These are phyloP conservation scores for Trichomonas tenax DNA, from an alignment of 208 protist species.

Conservation along the genomic window DNA sequence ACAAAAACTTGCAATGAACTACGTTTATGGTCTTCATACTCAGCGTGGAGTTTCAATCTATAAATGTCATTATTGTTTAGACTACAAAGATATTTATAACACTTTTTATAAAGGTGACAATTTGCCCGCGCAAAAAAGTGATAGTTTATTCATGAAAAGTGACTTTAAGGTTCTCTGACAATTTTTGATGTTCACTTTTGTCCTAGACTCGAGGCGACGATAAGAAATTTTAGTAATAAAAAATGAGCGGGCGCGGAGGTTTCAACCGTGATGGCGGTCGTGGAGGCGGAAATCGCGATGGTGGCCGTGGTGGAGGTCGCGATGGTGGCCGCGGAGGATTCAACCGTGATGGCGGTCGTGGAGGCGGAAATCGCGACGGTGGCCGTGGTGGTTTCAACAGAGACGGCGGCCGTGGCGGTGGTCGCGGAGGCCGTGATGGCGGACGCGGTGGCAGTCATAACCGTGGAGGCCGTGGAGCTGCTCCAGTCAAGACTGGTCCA, in stretches of 20 bases:
- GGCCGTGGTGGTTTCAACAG: slow-evolving; percentile 37
- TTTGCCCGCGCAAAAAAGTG: no score
- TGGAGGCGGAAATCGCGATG: slow-evolving; percentile 4
- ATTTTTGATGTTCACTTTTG: no score
- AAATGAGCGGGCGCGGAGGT: neutral
- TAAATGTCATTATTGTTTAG: no score
- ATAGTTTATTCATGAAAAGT: no score
- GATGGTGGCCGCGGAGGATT: neutral
- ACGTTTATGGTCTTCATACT: no score
- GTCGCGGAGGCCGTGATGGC: neutral
- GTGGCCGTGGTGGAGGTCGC: neutral
- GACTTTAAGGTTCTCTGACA: no score
- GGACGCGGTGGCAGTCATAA: neutral
- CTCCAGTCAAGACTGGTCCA: slow-evolving; percentile 85
- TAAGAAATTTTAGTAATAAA: no score
- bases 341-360: neutral
- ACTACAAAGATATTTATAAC: no score
- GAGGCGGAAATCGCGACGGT: neutral
- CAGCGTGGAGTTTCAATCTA: no score
- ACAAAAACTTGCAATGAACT: no score
- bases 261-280: slow-evolving; percentile 18
- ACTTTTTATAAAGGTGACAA: no score
- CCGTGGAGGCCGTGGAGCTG: slow-evolving; percentile 65
- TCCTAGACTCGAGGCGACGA: no score
- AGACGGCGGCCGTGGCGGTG: slow-evolving; percentile 45